These are phyloP conservation scores for Rhodocollybia butyracea DNA, from an alignment of 768 basidiomycete genomes.

Conservation along the genomic window DNA sequence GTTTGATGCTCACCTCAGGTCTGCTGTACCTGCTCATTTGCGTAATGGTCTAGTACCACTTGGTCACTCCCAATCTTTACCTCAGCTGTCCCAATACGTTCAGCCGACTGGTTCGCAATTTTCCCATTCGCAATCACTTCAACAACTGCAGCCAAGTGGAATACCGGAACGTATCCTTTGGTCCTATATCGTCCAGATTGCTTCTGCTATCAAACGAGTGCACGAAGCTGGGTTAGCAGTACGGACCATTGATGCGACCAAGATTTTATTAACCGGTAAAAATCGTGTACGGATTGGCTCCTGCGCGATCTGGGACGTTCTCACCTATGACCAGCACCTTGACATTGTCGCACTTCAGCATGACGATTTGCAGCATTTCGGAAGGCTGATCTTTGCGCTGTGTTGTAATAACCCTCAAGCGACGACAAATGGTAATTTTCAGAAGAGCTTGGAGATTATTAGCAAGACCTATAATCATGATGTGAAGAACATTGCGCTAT, in stretches of 20 bases:
- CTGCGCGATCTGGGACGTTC: conserved; percentile 83
- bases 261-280: conserved; percentile 84
- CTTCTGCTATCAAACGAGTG: conserved; percentile 79
- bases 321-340: conserved; percentile 69
- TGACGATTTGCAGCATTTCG: conserved; percentile 87
- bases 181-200: conserved; percentile 91
- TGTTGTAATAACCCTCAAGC: conserved; percentile 67
- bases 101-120: conserved; percentile 18
- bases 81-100: conserved; percentile 29
- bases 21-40: conserved; percentile 35
- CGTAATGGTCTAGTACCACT: conserved; percentile 21
- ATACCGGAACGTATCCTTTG: conserved; percentile 84
- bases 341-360: conserved; percentile 66
- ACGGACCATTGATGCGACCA: conserved; percentile 79
- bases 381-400: conserved; percentile 76
- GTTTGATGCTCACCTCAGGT: conserved; percentile 71
- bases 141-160: background rate
- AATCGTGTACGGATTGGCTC: conserved; percentile 88
- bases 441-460: conserved; percentile 74
- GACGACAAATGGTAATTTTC: conserved; percentile 58
- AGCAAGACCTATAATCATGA: conserved; percentile 74
- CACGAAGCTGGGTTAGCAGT: conserved; percentile 82
- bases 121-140: background rate
- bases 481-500: conserved; percentile 76
- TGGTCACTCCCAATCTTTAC: conserved; percentile 18